These are phyloP conservation scores for Ophiostoma novo-ulmi DNA, from an alignment of 2,329 filamentous ascomycete genomes.

Conservation along the genomic window DNA sequence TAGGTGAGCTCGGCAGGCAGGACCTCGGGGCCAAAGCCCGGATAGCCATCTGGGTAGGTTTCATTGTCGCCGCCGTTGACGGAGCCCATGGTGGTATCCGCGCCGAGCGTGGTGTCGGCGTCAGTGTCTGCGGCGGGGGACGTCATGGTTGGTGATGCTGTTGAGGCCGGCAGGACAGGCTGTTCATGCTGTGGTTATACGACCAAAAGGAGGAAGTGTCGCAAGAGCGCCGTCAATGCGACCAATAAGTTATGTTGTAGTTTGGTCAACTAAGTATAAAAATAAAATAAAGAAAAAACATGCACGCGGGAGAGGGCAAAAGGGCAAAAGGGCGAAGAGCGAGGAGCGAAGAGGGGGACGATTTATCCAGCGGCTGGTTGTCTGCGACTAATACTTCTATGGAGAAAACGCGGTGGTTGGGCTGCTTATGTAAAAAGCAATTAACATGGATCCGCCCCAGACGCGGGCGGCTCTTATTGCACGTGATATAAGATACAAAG, in stretches of 20 bases:
- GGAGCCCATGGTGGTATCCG: neutral
- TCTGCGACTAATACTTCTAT: neutral
- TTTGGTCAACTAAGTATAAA: neutral
- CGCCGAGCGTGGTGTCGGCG: constrained; percentile 10
- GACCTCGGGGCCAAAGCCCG: constrained; percentile 22
- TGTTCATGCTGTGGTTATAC: neutral
- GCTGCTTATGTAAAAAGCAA: neutral
- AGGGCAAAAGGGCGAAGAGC: neutral
- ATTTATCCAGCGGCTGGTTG: constrained; percentile 5
- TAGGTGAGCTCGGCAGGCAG: constrained; percentile 19
- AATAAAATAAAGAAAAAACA: neutral
- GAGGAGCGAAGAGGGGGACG: neutral
- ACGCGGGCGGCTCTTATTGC: neutral
- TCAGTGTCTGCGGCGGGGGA: constrained; percentile 4
- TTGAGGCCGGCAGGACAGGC: neutral
- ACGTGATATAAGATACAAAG: neutral
- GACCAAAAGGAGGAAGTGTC: neutral
- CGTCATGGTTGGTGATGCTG: constrained; percentile 9
- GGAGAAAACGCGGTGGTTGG: constrained; percentile 16
- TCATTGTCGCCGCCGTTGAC: neutral
- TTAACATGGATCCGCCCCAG: neutral
- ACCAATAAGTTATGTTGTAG: neutral
- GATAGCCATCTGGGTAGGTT: constrained; percentile 20
- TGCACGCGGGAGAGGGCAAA: neutral
- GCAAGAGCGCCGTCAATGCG: neutral